A percentile compares a stretch with the other conserved stretches of the same genome.
These are phyloP conservation scores for Spiraea crenata DNA, from an alignment of 331 rosid species.

Conservation along the genomic window DNA sequence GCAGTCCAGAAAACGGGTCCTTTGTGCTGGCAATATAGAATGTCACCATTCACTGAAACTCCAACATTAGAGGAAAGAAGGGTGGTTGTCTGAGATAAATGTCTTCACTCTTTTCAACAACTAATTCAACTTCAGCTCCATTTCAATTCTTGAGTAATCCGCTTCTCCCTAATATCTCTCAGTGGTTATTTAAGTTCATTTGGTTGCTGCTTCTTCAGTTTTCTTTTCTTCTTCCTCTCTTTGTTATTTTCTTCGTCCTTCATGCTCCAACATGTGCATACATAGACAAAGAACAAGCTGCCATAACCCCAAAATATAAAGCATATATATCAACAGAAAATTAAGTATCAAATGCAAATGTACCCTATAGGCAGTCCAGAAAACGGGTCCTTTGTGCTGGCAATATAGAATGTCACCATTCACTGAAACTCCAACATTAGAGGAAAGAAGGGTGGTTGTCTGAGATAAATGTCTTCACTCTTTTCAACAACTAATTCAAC, in stretches of 20 bases:
- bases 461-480: slow-evolving; percentile 35
- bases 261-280: slow-evolving; percentile 31
- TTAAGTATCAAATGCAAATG: too few relatives aligned
- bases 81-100: slow-evolving; percentile 28
- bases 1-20: too few relatives aligned
- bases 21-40: too few relatives aligned
- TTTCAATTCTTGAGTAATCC: slow-evolving; percentile 29
- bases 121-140: slow-evolving; percentile 35
- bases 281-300: too few relatives aligned
- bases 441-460: slow-evolving; percentile 26
- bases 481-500: slow-evolving; percentile 29
- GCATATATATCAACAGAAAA: too few relatives aligned
- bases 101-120: slow-evolving; percentile 31
- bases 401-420: slow-evolving; percentile 53
- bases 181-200: slow-evolving; percentile 28
- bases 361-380: too few relatives aligned
- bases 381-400: too few relatives aligned
- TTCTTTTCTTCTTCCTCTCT: slow-evolving; percentile 64
- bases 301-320: too few relatives aligned
- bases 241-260: slow-evolving; percentile 51
- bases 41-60: slow-evolving; percentile 50
- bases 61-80: slow-evolving; percentile 39
- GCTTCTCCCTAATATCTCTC: slow-evolving; percentile 35
- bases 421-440: slow-evolving; percentile 42
- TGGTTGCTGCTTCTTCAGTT: slow-evolving; percentile 46